Conservation (phyloP, 768 basidiomycete genomes). For the Erythrobasidium yunnanense region DNA sequence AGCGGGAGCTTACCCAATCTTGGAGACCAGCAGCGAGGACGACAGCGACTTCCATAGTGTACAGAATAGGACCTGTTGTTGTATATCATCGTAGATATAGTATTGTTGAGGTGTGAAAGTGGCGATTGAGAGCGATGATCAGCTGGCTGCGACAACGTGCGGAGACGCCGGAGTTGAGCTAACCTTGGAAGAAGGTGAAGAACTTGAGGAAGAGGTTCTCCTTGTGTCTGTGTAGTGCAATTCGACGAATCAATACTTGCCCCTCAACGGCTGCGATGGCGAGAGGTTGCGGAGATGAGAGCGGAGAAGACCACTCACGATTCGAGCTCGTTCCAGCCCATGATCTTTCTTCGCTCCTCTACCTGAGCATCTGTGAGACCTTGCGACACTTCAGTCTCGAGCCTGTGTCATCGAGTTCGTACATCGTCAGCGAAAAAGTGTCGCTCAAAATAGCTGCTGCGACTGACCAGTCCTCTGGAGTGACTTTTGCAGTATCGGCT, state of each 20-base stretch:
- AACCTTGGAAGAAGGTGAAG: slow-evolving; percentile 46
- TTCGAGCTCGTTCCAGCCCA: slow-evolving; percentile 47
- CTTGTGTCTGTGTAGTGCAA: slow-evolving; percentile 38
- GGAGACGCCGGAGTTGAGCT: slow-evolving; percentile 41
- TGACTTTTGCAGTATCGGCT: slow-evolving; percentile 4
- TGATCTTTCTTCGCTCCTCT: slow-evolving; percentile 40
- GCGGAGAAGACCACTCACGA: slow-evolving; percentile 38
- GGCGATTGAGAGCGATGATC: too few relatives aligned
- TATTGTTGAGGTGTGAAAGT: too few relatives aligned
- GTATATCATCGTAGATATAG: too few relatives aligned
- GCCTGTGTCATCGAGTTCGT: slow-evolving; percentile 41
- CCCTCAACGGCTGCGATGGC: not conserved
- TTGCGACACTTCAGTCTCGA: slow-evolving; percentile 44
- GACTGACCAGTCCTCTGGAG: slow-evolving; percentile 28
- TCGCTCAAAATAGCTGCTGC: not conserved
- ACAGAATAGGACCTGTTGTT: slow-evolving; percentile 30
- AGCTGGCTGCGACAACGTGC: too few relatives aligned
- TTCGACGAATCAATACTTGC: not conserved
- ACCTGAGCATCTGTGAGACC: slow-evolving; percentile 44
- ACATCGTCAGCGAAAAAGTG: not conserved
- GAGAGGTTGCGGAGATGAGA: not conserved
- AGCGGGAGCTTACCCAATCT: slow-evolving; percentile 45
- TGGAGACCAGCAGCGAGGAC: slow-evolving; percentile 46
- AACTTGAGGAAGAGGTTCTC: slow-evolving; percentile 48
- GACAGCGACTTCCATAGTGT: slow-evolving; percentile 48